A percentile compares a stretch with the other conserved stretches of the same genome.
phyloP scores from a whole-genome alignment of 371 early-diverging fungal species.

The Choanephora cucurbitarum region DNA sequence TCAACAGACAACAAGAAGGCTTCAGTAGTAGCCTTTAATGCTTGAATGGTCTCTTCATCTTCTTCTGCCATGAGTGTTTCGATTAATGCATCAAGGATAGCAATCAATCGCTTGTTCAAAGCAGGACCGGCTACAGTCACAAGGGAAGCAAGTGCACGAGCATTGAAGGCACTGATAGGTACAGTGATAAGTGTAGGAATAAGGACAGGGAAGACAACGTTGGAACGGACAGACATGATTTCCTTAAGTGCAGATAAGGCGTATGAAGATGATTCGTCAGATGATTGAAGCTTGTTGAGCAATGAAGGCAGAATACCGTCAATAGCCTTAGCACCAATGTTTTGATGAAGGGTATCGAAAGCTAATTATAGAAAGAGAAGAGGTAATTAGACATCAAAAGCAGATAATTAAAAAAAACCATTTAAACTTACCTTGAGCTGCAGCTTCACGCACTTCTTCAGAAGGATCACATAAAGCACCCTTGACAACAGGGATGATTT shows the following conservation, averaged over 20 bases:
- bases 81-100: constrained; percentile 82
- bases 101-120: constrained; percentile 77
- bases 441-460: constrained; percentile 89
- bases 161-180: constrained; percentile 91
- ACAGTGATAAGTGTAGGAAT: constrained; percentile 89
- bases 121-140: constrained; percentile 92
- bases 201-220: constrained; percentile 94
- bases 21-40: constrained; percentile 67
- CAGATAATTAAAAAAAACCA: no score
- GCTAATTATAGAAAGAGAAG: constrained; percentile 60
- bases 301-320: constrained; percentile 90
- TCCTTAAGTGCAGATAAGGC: constrained; percentile 95
- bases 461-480: constrained; percentile 80
- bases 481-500: constrained; percentile 79
- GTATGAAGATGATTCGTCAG: constrained; percentile 63
- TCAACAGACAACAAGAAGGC: constrained; percentile 72
- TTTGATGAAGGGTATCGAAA: constrained; percentile 90
- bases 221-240: constrained; percentile 93
- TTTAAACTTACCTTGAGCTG: constrained; percentile 65
- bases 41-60: constrained; percentile 69
- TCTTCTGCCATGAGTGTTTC: constrained; percentile 65
- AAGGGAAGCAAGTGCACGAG: constrained; percentile 85
- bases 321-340: constrained; percentile 87
- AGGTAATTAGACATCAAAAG: not conserved
- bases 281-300: constrained; percentile 77